These are phyloP conservation scores for Fraxinus xanthoxyloides DNA, from an alignment of 305 asterid species.

Conservation along the genomic window DNA sequence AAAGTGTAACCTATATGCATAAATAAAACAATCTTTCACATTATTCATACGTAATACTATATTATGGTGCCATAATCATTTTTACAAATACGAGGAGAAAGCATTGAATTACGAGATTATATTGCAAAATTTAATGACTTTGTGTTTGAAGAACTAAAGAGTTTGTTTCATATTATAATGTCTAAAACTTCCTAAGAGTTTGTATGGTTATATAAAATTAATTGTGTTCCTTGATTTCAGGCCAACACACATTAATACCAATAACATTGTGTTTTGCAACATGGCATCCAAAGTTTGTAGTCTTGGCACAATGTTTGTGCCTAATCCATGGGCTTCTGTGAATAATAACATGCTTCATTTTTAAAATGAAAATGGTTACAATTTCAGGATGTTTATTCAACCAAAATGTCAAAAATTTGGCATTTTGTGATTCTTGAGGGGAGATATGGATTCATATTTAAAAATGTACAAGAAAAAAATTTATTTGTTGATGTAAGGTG, in stretches of 20 bases:
- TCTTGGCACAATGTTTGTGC: background rate
- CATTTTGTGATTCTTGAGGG: background rate
- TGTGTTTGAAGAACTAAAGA: background rate
- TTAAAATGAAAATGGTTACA: no score
- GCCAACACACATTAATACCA: slow-evolving; percentile 41
- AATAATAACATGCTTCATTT: no score
- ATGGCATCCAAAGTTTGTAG: slow-evolving; percentile 42
- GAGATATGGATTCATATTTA: background rate
- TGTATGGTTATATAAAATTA: background rate
- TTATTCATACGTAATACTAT: background rate
- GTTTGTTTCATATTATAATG: background rate
- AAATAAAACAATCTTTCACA: no score
- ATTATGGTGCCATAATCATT: background rate
- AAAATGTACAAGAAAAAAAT: background rate
- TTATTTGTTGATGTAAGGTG: background rate
- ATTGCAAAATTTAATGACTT: background rate
- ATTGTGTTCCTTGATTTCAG: slow-evolving; percentile 27
- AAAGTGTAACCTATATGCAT: no score
- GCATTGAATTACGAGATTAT: background rate
- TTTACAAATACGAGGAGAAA: background rate
- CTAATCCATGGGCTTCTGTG: background rate
- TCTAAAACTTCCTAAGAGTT: background rate
- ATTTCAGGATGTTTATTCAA: background rate
- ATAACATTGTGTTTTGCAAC: slow-evolving; percentile 44
- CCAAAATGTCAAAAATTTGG: background rate